Evolutionary conservation across 768 basidiomycete species (phyloP), one percentile per base, ranked within the genome.

Genomic region (Imleria badia): DNA sequence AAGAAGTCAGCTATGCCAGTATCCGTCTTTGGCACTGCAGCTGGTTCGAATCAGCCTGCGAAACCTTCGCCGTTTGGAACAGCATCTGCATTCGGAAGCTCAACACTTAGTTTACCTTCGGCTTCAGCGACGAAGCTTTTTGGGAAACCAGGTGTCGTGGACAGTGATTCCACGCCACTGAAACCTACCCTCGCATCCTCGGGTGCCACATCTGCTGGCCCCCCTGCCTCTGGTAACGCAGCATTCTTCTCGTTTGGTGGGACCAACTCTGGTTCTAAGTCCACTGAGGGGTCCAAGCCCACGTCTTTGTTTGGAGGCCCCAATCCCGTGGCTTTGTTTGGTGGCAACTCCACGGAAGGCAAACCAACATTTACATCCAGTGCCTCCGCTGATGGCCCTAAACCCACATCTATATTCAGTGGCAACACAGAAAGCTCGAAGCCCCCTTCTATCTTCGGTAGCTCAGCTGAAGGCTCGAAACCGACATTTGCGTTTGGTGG

Each of bases 1-100:
- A 66, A 69, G 51, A 70, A 66, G 42, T 54, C 72, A 8, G 49
- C 62, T 23, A 35, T 61, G 8, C 63, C 71, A 5, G 63, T 69
- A 7, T 54, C 62, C 11, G 47, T 38, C 20, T 61, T 65, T 41
- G 62, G 60, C 14, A 8, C 40, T 22, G 20, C 46, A 3, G 20
- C 61, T 43, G 60, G 64, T 14, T 58, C 60, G 5, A 66, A 69
- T 20, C 51, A 60, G 19, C 50, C 60, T 12, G 40, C 63, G 33
- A 74, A 70, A 43, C 42, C 68, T 52, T 59, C 64, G 8, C 35
- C 64, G 12, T 60, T 55, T 26, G 64, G 45, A 52, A 22, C 45
- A 34, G 19, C 40, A 14, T 51, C 66, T 48, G 33, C 52, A 26
- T 71, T 72, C 53, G 60, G 64, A 19, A 54, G 58, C 35, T 65